Conservation (phyloP, 495 filamentous ascomycete genomes). For the Hypoxylon perforatum region DNA sequence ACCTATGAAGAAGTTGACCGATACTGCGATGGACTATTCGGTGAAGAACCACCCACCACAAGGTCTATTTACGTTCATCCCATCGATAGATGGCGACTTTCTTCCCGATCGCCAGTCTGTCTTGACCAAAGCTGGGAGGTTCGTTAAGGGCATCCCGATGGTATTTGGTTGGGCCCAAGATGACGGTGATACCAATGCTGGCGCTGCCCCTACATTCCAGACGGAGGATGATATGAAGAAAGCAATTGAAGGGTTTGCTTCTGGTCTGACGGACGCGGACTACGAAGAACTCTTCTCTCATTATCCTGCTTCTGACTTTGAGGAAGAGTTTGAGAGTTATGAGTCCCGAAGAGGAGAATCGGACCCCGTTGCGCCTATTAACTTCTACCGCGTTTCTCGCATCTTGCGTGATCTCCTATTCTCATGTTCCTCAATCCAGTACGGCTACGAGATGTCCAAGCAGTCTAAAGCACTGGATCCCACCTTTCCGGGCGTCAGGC, state of each 20-base stretch:
- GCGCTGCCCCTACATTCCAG: slow-evolving; percentile 23
- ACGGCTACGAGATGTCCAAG: slow-evolving; percentile 35
- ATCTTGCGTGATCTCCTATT: slow-evolving; percentile 48
- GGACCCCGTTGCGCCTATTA: slow-evolving; percentile 35
- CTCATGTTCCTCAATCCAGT: slow-evolving; percentile 46
- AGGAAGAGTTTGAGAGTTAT: slow-evolving; percentile 31
- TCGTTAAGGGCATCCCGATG: slow-evolving; percentile 48
- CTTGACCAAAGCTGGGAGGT: slow-evolving; percentile 36
- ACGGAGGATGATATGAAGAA: slow-evolving; percentile 36
- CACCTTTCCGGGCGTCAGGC: slow-evolving; percentile 16
- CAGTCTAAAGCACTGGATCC: slow-evolving; percentile 13
- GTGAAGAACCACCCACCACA: slow-evolving; percentile 35
- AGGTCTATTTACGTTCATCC: slow-evolving; percentile 44
- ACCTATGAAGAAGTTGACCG: slow-evolving; percentile 46
- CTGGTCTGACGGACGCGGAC: slow-evolving; percentile 30
- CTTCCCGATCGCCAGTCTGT: slow-evolving; percentile 37
- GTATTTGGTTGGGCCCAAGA: slow-evolving; percentile 48
- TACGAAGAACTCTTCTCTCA: slow-evolving; percentile 34
- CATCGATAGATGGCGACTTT: slow-evolving; percentile 46
- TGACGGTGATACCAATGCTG: slow-evolving; percentile 43
- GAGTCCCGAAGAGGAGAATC: slow-evolving; percentile 19
- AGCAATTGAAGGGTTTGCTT: slow-evolving; percentile 23
- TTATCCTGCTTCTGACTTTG: slow-evolving; percentile 41
- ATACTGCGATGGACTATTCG: slow-evolving; percentile 40
- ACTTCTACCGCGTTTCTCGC: slow-evolving; percentile 46